phyloP scores from a whole-genome alignment of 2,329 filamentous ascomycete genomes.

The Pseudocercospora crystallina region DNA sequence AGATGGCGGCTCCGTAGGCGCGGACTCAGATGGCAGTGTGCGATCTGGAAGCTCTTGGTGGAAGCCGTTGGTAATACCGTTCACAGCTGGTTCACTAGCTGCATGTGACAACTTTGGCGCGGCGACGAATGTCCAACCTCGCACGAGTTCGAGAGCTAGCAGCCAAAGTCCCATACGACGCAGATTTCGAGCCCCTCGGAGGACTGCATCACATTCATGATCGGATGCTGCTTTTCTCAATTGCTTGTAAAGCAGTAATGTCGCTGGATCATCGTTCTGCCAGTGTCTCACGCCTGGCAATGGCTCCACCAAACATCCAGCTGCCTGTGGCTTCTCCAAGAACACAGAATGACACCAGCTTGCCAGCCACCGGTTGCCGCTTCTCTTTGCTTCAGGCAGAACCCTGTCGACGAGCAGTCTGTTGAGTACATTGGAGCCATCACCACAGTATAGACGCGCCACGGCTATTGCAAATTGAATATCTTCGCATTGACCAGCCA shows the following conservation, averaged over 20 bases:
- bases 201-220: constrained; percentile 59
- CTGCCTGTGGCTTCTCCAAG: constrained; percentile 75
- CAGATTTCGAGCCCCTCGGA: constrained; percentile 68
- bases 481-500: constrained; percentile 83
- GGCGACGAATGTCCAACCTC: constrained; percentile 75
- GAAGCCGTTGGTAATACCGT: constrained; percentile 15
- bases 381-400: constrained; percentile 70
- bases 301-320: constrained; percentile 69
- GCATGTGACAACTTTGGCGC: constrained; percentile 17
- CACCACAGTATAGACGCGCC: constrained; percentile 82
- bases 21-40: constrained; percentile 12
- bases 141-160: constrained; percentile 79
- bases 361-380: constrained; percentile 89
- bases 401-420: constrained; percentile 78
- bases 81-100: background rate
- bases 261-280: constrained; percentile 81
- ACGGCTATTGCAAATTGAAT: constrained; percentile 87
- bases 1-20: constrained; percentile 17
- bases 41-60: constrained; percentile 26
- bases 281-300: constrained; percentile 69
- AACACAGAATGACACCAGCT: constrained; percentile 97
- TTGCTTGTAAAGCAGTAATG: constrained; percentile 84
- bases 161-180: constrained; percentile 68
- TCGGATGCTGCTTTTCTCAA: constrained; percentile 69
- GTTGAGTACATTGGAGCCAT: constrained; percentile 70